Evolutionary conservation across 2,329 filamentous ascomycete genomes (phyloP), one percentile per base, ranked within the genome.

Genomic region (Arthrobotrys musiformis): DNA sequence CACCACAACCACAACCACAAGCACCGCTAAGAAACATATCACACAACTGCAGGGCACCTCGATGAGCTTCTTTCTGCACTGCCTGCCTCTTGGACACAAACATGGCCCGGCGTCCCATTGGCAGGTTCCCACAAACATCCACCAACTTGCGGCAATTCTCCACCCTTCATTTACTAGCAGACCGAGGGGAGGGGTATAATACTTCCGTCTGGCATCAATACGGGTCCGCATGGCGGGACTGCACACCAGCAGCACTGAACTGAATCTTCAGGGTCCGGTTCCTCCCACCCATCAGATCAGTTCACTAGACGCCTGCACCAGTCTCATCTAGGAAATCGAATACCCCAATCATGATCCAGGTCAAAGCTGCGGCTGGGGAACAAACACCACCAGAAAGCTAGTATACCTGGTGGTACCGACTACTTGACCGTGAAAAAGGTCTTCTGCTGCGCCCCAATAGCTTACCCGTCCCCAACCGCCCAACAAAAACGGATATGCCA

Each of bases 381-480:
- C 22, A 50, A 64, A 22, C 17, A 48, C 40, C 40, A 24, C n/a
- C 35, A 58, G 11, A 8, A 22, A 37, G 2, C 19, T 2, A 3
- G 2, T n/a, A n/a, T n/a, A n/a, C n/a, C n/a, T n/a, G n/a, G n/a
- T n/a, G n/a, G n/a, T n/a, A n/a, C n/a, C n/a, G n/a, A n/a, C n/a
- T n/a, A n/a, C n/a, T n/a, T n/a, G n/a, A 42, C 19, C n/a, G 15
- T 17, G 40, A 15, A 42, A 42, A 42, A 60, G 24, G 7, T 24
- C 24, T 30, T 30, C 26, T 68, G 70, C 70, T 75, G 70, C 70
- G 70, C 70, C 70, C 54, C 70, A 35, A 74, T 35, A 73, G 70
- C 72, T 76, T 69, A 66, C 64, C 66, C 64, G 50, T 69, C 54
- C 48, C 15, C 30, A 17, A 42, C 33, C 42, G 17, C 37, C 60